These are phyloP conservation scores for Musa schizocarpa DNA, from an alignment of 176 grass and related monocot genomes.

Conservation along the genomic window DNA sequence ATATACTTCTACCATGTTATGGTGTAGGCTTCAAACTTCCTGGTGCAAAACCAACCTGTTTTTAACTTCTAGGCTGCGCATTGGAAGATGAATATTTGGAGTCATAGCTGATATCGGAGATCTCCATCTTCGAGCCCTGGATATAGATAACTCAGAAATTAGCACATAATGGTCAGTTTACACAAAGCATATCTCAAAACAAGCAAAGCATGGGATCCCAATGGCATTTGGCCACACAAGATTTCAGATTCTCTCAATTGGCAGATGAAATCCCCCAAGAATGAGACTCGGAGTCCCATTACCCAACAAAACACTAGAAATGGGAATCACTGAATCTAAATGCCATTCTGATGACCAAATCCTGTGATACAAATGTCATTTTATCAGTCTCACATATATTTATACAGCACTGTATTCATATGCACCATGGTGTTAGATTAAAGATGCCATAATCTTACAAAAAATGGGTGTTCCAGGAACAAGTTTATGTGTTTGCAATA, in stretches of 20 bases:
- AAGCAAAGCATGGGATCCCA: not conserved
- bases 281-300: not conserved
- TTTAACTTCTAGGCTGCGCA: slow-evolving; percentile 89
- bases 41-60: slow-evolving; percentile 38
- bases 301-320: not conserved
- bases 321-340: not conserved
- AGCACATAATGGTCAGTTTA: not conserved
- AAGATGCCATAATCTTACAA: too few species aligned
- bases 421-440: too few species aligned
- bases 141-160: not conserved
- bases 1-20: too few species aligned
- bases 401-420: not conserved
- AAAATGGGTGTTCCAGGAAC: too few species aligned
- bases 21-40: too few species aligned
- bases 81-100: slow-evolving; percentile 54
- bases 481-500: too few species aligned
- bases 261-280: not conserved
- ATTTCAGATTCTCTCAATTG: not conserved
- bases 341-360: too few species aligned
- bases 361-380: not conserved
- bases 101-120: slow-evolving; percentile 26
- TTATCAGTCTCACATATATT: not conserved
- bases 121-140: slow-evolving; percentile 47
- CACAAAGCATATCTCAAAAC: not conserved
- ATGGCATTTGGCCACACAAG: too few species aligned